Conservation (phyloP, 805 yeast species). For the Saccharomycopsis selenospora region DNA sequence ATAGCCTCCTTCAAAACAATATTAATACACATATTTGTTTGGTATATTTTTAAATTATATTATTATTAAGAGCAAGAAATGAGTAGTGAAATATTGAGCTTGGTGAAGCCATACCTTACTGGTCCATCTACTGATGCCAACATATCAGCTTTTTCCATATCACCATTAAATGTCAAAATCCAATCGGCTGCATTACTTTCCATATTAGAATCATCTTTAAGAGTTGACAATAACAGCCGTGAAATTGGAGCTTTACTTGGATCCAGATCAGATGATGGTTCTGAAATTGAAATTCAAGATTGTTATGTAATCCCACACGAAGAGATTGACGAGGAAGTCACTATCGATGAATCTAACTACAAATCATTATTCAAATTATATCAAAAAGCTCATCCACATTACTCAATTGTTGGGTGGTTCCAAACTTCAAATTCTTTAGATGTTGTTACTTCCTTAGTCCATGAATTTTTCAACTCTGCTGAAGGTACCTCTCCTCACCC, state of each 20-base stretch:
- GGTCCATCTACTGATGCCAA: conserved; percentile 29
- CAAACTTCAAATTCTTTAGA: conserved; percentile 55
- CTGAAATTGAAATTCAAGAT: conserved; percentile 61
- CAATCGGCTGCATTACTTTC: conserved; percentile 70
- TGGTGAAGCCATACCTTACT: conserved; percentile 41
- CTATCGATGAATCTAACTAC: conserved; percentile 72
- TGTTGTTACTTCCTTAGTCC: conserved; percentile 67
- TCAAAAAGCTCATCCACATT: conserved; percentile 73
- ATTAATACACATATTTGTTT: too few species aligned
- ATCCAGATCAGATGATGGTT: conserved; percentile 74
- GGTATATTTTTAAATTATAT: too few species aligned
- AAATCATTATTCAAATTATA: conserved; percentile 61
- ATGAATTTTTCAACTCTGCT: conserved; percentile 68
- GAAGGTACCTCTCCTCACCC: conserved; percentile 70
- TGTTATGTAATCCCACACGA: conserved; percentile 77
- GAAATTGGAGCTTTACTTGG: conserved; percentile 82
- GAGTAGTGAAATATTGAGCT: conserved; percentile 17
- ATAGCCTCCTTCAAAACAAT: too few species aligned
- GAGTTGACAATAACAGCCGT: conserved; percentile 51
- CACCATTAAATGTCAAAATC: conserved; percentile 48
- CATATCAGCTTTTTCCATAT: conserved; percentile 25
- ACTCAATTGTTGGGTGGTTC: conserved; percentile 81
- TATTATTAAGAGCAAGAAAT: too few species aligned
- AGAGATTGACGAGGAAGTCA: conserved; percentile 68
- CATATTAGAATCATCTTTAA: conserved; percentile 61